Base-by-base conservation (phyloP, 2,329 filamentous ascomycete species). In the Colletotrichum cereale region DNA sequence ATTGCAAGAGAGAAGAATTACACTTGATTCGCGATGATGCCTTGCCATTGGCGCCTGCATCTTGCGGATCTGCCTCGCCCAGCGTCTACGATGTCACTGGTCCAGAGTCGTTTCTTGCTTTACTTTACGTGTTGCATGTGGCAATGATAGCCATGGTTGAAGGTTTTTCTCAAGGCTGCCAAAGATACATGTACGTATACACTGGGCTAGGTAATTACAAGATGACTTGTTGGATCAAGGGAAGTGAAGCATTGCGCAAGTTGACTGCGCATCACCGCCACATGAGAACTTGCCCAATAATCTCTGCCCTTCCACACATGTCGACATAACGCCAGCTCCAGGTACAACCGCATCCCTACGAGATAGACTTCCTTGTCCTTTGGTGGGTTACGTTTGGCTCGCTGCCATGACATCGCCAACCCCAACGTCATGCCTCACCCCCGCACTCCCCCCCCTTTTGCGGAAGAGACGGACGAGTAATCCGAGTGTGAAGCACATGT, bases 401-500 rank as follows among this genome's bases (percentile, higher is more conserved):
- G 12, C 38, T 48, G n/a, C 26, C 26, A 42, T 44, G 5, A 38
- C 57, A 53, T 63, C 29, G 36, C 68, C 68, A 71, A 71, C 38
- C 50, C 6, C 24, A 60, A 12, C 18, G 31, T 26, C 58, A 26
- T 64, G 42, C 65, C 56, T 38, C 53, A 24, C 52, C 65, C 57
- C 50, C n/a, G 57, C n/a, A 38, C 38, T 44, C 36, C 42, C 56
- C 48, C 48, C 26, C 36, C 11, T 5, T 55, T 14, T 16, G 16
- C n/a, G 31, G 11, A 5, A 56, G 34, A 36, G 34, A 56, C 53
- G n/a, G 31, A 24, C n/a, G 11, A 36, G 11, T n/a, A 56, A 47
- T 21, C 26, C 42, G 36, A 18, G 26, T 36, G 21, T 31, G 52
- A 67, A 68, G 68, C 68, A 71, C 68, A 63, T 71, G 68, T 18